Conservation (phyloP, 106 monocot genomes). For the Phalaenopsis equestris region DNA sequence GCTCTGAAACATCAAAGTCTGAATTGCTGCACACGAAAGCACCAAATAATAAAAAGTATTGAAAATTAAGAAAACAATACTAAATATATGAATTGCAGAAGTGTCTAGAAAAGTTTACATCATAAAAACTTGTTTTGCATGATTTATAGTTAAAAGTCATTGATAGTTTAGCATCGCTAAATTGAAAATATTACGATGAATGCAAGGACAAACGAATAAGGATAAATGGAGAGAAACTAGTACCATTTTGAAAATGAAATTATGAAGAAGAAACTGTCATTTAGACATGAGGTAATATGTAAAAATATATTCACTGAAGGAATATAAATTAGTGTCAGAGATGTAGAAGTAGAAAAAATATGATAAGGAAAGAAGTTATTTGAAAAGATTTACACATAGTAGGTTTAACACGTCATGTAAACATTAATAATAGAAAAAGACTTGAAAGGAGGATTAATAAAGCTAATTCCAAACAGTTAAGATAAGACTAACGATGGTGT, state of each 20-base stretch:
- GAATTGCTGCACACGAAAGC: constrained; percentile 42
- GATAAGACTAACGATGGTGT: neutral
- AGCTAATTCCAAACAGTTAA: neutral
- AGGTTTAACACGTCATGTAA: neutral
- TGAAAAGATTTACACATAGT: neutral
- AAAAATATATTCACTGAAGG: neutral
- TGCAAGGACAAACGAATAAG: neutral
- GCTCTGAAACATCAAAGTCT: constrained; percentile 95
- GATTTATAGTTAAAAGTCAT: neutral
- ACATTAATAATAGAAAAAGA: neutral
- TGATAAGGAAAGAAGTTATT: neutral
- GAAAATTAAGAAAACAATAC: neutral
- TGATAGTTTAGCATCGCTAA: neutral
- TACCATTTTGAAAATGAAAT: neutral
- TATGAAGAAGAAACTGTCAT: neutral
- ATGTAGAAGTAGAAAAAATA: neutral
- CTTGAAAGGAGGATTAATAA: neutral
- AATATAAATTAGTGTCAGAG: neutral
- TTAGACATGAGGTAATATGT: neutral
- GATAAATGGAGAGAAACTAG: neutral
- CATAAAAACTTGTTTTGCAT: neutral
- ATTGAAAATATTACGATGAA: neutral
- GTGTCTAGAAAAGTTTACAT: neutral
- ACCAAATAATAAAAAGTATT: neutral
- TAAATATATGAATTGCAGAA: constrained; percentile 1